A percentile compares a stretch with the other conserved stretches of the same genome.
Evolutionary conservation across 495 filamentous ascomycete genomes (phyloP).

Genomic region (Penicillium antarcticum): DNA sequence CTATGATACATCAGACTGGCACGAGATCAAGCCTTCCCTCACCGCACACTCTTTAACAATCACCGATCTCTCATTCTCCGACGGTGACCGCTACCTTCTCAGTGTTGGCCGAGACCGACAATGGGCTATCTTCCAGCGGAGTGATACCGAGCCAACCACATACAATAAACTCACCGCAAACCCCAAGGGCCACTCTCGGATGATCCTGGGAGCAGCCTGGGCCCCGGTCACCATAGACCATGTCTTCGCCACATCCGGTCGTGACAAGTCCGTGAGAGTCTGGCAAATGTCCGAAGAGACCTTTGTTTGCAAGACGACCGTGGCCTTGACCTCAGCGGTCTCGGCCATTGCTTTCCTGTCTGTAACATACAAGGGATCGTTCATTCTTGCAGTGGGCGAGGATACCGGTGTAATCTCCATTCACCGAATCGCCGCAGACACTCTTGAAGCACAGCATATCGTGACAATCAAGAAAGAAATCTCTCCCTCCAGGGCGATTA

Average conservation of each 20-base stretch:
- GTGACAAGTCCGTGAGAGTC: conserved; percentile 81
- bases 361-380: conserved; percentile 27
- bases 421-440: conserved; percentile 36
- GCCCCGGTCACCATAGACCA: conserved; percentile 44
- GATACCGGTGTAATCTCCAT: conserved; percentile 45
- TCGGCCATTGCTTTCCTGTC: conserved; percentile 73
- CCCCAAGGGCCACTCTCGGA: conserved; percentile 81
- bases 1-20: conserved; percentile 82
- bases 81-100: conserved; percentile 68
- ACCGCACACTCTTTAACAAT: conserved; percentile 81
- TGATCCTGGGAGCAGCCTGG: conserved; percentile 88
- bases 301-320: conserved; percentile 48
- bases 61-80: conserved; percentile 72
- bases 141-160: conserved; percentile 27
- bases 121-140: conserved; percentile 74
- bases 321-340: conserved; percentile 57
- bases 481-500: conserved; percentile 70
- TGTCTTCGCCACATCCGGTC: conserved; percentile 80
- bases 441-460: conserved; percentile 42
- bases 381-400: conserved; percentile 65
- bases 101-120: conserved; percentile 90
- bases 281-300: conserved; percentile 52
- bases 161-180: conserved; percentile 61
- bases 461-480: conserved; percentile 37
- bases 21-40: conserved; percentile 79